A percentile compares a stretch with the other conserved stretches of the same genome.
phyloP scores from a whole-genome alignment of 2,329 filamentous ascomycete species.

The Fusarium siculi region DNA sequence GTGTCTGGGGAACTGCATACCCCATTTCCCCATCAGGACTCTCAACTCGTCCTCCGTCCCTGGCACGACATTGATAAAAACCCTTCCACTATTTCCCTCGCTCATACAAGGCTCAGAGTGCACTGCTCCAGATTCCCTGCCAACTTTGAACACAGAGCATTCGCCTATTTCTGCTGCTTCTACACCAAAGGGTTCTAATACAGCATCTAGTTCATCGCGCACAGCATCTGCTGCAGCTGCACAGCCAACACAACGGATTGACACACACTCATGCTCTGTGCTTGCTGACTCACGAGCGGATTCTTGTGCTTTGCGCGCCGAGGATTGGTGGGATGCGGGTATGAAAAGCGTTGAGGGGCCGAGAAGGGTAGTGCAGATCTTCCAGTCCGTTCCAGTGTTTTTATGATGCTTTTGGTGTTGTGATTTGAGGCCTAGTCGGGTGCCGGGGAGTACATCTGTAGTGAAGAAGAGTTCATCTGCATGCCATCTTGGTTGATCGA shows the following conservation, averaged over 20 bases:
- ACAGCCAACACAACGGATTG: conserved; percentile 57
- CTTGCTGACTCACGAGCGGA: conserved; percentile 42
- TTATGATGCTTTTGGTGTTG: neutral
- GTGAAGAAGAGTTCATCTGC: conserved; percentile 60
- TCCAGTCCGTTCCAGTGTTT: conserved; percentile 54
- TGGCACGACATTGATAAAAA: conserved; percentile 54
- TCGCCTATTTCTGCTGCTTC: conserved; percentile 45
- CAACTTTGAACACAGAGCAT: conserved; percentile 56
- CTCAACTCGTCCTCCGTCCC: conserved; percentile 50
- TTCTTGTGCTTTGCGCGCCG: conserved; percentile 49
- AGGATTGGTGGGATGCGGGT: conserved; percentile 41
- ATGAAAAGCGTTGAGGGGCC: conserved; percentile 60
- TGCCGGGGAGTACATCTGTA: conserved; percentile 27
- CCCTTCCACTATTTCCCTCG: conserved; percentile 35
- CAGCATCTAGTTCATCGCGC: conserved; percentile 47
- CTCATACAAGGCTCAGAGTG: conserved; percentile 56
- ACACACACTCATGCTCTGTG: conserved; percentile 53
- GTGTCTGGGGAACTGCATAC: conserved; percentile 52
- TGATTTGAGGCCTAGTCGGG: conserved; percentile 11
- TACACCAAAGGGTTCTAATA: conserved; percentile 41
- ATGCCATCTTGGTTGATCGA: conserved; percentile 59
- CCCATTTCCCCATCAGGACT: conserved; percentile 48
- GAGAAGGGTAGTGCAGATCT: conserved; percentile 58
- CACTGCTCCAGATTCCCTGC: conserved; percentile 53
- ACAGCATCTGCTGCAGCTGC: conserved; percentile 54